phyloP scores from a whole-genome alignment of 768 basidiomycete species.

The Panus rudis region DNA sequence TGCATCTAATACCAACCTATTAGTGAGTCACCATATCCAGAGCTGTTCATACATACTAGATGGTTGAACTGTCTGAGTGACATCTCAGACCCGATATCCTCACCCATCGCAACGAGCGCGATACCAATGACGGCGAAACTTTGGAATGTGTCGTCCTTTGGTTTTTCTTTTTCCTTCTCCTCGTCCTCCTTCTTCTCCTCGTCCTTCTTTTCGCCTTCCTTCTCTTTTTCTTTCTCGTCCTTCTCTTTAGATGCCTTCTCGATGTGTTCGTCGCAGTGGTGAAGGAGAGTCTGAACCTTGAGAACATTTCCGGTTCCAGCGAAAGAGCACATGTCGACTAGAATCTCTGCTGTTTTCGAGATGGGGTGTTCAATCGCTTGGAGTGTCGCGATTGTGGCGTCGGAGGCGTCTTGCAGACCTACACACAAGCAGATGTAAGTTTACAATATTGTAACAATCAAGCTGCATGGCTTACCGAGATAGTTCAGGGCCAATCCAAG shows the following conservation, averaged over 20 bases:
- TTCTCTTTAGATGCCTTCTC: conserved; percentile 37
- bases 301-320: conserved; percentile 95
- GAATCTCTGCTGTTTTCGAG: conserved; percentile 82
- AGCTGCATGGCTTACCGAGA: conserved; percentile 54
- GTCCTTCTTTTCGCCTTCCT: conserved; percentile 34
- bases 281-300: conserved; percentile 86
- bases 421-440: conserved; percentile 4
- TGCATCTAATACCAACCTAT: conserved; percentile 68
- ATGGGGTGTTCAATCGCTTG: conserved; percentile 92
- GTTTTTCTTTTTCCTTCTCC: conserved; percentile 39
- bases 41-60: conserved; percentile 47
- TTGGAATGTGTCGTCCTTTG: conserved; percentile 74
- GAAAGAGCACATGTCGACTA: conserved; percentile 91
- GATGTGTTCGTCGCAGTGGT: conserved; percentile 90
- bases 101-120: conserved; percentile 94
- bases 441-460: background rate
- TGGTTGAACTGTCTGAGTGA: conserved; percentile 96
- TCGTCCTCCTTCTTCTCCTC: conserved; percentile 55
- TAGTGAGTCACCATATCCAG: conserved; percentile 4
- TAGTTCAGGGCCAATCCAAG: conserved; percentile 87
- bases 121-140: conserved; percentile 92
- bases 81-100: conserved; percentile 98
- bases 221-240: conserved; percentile 22
- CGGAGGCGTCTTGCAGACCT: conserved; percentile 91
- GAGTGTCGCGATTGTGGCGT: conserved; percentile 88